Evolutionary conservation across 768 basidiomycete genomes (phyloP).

Genomic region (Grammothele lineata): DNA sequence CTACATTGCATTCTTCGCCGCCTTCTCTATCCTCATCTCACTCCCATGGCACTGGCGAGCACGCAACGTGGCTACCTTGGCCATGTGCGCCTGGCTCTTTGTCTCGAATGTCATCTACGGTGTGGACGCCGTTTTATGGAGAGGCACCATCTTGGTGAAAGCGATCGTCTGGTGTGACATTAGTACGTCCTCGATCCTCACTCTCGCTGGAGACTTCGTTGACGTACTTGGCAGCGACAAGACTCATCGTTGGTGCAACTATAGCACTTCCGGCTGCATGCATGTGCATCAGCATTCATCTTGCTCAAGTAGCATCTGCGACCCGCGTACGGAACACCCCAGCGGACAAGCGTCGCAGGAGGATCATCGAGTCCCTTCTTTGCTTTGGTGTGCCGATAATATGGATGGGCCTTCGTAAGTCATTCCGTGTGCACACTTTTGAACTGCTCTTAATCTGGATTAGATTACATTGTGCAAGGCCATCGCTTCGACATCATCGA

Average conservation of each 20-base stretch:
- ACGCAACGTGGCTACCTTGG: conserved; percentile 30
- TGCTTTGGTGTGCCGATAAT: conserved; percentile 54
- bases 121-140: conserved; percentile 42
- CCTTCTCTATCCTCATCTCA: conserved; percentile 29
- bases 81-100: conserved; percentile 34
- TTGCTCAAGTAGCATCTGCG: conserved; percentile 5
- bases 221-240: conserved; percentile 28
- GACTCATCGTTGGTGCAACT: conserved; percentile 45
- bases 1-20: conserved; percentile 30
- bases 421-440: neutral
- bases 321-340: conserved; percentile 27
- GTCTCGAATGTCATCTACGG: conserved; percentile 29
- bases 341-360: conserved; percentile 36
- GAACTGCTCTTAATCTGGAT: neutral
- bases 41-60: conserved; percentile 31
- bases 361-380: conserved; percentile 40
- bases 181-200: conserved; percentile 33
- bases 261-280: conserved; percentile 49
- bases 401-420: conserved; percentile 55
- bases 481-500: conserved; percentile 33
- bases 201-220: no score
- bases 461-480: conserved; percentile 34
- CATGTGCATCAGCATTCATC: neutral
- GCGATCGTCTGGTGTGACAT: conserved; percentile 58
- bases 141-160: conserved; percentile 23